Evolutionary conservation across 495 filamentous ascomycete genomes (phyloP).

Genomic region (Annulohypoxylon moriforme): DNA sequence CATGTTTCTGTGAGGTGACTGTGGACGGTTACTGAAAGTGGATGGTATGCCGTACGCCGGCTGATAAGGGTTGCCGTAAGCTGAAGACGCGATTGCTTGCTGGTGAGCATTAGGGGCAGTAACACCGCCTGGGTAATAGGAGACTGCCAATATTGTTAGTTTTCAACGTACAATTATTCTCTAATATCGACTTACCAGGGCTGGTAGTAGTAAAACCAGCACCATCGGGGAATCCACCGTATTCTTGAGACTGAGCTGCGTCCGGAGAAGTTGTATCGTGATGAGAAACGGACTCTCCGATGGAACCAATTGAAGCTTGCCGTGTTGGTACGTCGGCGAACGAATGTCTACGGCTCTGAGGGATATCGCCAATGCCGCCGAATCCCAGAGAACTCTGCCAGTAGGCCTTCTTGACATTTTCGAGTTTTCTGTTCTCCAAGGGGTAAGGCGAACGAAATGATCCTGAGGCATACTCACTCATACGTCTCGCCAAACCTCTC

Average conservation of each 20-base stretch:
- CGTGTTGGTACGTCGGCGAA: constrained; percentile 85
- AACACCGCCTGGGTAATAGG: constrained; percentile 59
- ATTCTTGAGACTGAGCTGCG: constrained; percentile 53
- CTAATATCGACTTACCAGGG: constrained; percentile 48
- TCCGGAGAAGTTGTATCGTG: constrained; percentile 58
- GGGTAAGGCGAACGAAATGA: constrained; percentile 66
- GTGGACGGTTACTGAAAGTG: constrained; percentile 65
- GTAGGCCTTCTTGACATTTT: constrained; percentile 80
- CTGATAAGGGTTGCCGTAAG: constrained; percentile 54
- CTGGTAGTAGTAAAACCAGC: constrained; percentile 47
- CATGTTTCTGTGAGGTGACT: constrained; percentile 69
- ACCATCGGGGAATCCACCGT: constrained; percentile 48
- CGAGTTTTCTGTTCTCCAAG: constrained; percentile 78
- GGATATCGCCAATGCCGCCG: constrained; percentile 72
- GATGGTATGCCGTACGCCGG: constrained; percentile 62
- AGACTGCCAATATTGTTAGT: constrained; percentile 55
- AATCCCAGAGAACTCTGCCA: constrained; percentile 93
- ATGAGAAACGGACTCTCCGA: constrained; percentile 63
- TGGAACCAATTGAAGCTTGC: constrained; percentile 74
- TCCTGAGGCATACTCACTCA: constrained; percentile 73
- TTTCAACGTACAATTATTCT: neutral
- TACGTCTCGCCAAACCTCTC: constrained; percentile 63
- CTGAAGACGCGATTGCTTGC: constrained; percentile 53
- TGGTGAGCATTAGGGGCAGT: constrained; percentile 50
- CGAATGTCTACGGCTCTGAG: constrained; percentile 95